Base-by-base conservation (phyloP, 108 stramenopile species). In the Bacterosira constricta region DNA sequence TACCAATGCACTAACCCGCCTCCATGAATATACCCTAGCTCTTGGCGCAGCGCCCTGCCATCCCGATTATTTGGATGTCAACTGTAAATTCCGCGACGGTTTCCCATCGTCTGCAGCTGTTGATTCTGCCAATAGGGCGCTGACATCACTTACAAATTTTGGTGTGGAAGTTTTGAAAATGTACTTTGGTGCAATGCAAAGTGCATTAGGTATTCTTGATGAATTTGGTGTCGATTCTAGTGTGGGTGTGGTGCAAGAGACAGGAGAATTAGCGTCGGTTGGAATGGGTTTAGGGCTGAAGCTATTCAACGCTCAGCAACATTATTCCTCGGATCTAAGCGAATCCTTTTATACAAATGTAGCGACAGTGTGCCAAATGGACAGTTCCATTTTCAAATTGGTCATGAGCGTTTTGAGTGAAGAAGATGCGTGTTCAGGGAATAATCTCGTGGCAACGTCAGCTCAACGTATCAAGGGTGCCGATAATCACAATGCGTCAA, bases 31-130 rank as follows among this genome's bases (percentile, higher is more conserved):
- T 20, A 91, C 88, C 58, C 60, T 66, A 11, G 52, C 63, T 31
- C 83, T 89, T 39, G 92, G 90, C 18, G 88, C 85, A 9, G 88
- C 90, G 18, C 92, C 92, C 13, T 75, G 78, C 31, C 85, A 89
- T 69, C 92, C 92, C 5, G 92, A 94, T 54, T 94, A 88, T 88
- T 72, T 94, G 44, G 92, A 94, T 55, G 55, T 39, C 1, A 75
- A 61, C 21, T 89, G 86, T 50, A 69, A 50, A 31, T 69, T 91
- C 45, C 79, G 75, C 13, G 66, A 69, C 15, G 83, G 73, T 5
- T 71, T 94, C 36, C 30, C 54, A 29, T 34, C 65, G 1, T 13
- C 46, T 11, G 63, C 77, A 64, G 84, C 86, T 20, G 38, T 74
- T n/a, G 78, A 85, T 39, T 61, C 75, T 49, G 90, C 90, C 1